Evolutionary conservation across 441 rosid genomes (phyloP).

Genomic region (Hypseocharis bilobata): DNA sequence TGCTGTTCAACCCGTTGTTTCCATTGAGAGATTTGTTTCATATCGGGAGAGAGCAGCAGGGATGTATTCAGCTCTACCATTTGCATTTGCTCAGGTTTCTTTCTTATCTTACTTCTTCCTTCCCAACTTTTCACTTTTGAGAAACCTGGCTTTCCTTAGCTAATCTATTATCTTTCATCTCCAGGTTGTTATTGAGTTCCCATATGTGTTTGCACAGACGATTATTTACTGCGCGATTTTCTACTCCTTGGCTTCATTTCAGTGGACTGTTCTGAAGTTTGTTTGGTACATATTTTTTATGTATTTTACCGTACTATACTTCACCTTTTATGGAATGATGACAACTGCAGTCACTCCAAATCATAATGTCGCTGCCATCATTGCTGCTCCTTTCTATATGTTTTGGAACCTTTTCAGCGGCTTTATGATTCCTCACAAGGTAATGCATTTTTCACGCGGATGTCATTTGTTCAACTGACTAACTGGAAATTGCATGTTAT

Average conservation of each 20-base stretch:
- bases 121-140: not conserved
- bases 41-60: slow-evolving; percentile 74
- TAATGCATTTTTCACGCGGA: too few relatives aligned
- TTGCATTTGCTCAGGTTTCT: slow-evolving; percentile 55
- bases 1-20: slow-evolving; percentile 48
- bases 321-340: slow-evolving; percentile 98
- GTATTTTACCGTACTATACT: slow-evolving; percentile 81
- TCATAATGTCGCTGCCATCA: slow-evolving; percentile 80
- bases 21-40: slow-evolving; percentile 51
- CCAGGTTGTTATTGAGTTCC: slow-evolving; percentile 90
- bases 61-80: slow-evolving; percentile 74
- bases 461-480: too few relatives aligned
- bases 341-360: slow-evolving; percentile 92
- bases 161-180: slow-evolving; percentile 10
- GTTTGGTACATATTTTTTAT: slow-evolving; percentile 88
- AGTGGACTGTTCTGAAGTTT: slow-evolving; percentile 74
- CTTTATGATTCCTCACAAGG: slow-evolving; percentile 92
- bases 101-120: slow-evolving; percentile 13
- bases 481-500: too few relatives aligned
- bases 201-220: slow-evolving; percentile 74
- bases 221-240: slow-evolving; percentile 60
- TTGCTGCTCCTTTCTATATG: slow-evolving; percentile 94
- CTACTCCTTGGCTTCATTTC: slow-evolving; percentile 83
- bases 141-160: not conserved
- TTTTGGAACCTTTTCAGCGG: slow-evolving; percentile 98